Evolutionary conservation across 2,329 filamentous ascomycete species (phyloP), one percentile per base, ranked within the genome.

Genomic region (Zasmidium angulare): DNA sequence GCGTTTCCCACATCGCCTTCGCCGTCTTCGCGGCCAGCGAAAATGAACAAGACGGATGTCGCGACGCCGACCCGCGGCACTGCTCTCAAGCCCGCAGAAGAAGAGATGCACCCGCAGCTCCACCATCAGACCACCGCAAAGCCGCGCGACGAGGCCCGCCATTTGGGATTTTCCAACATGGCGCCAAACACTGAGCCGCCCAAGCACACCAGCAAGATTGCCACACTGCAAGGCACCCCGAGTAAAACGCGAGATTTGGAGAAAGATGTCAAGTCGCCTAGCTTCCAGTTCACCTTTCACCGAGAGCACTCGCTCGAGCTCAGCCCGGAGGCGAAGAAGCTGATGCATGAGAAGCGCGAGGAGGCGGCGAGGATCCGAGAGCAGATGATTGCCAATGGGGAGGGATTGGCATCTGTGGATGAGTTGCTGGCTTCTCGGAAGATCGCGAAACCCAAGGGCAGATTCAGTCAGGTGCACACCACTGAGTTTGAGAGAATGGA

Each of bases 401-500:
- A 87, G 43, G 81, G 82, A 31, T 81, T 48, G 69, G 75, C 23
- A 67, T 70, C 50, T 64, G 72, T 55, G 1, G 80, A 81, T 23
- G 71, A 77, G 26, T 68, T 71, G 1, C 69, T 78, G 40, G 58
- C 56, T n/a, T 55, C 53, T 10, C 88, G 93, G 65, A 91, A 87
- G 74, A 89, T 96, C 70, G 93, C 89, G 6, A 86, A 86, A 66
- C 86, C 93, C 12, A 96, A 88, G 77, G 87, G 90, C 66, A 88
- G 93, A 49, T 98, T 88, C 77, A 96, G 91, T 72, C 88, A 91
- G 63, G 87, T 85, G 40, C 93, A 98, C 73, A 89, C 90, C 84
- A 86, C 88, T 52, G 85, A 93, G 70, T 97, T 98, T 78, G 91
- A 91, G 77, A 98, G 96, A 81, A 97, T 98, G 93, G 92, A 96